A percentile compares a stretch with the other conserved stretches of the same genome.
Evolutionary conservation across 2,329 filamentous ascomycete species (phyloP).

Genomic region (Aspergillus calidoustus): DNA sequence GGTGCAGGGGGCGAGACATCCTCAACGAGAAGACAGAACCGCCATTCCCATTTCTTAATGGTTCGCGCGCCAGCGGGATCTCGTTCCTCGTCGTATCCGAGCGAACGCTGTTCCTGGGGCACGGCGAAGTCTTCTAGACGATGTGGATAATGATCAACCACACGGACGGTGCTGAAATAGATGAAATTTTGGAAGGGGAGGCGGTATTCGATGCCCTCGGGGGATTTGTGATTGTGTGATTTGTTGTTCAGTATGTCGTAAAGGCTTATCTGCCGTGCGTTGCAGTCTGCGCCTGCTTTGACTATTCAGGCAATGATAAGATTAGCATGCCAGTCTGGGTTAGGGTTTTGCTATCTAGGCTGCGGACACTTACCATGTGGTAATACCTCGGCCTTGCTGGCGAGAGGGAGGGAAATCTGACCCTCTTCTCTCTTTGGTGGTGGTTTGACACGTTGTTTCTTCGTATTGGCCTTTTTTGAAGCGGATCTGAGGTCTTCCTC

Average conservation of each 20-base stretch:
- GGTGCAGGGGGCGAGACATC: constrained; percentile 57
- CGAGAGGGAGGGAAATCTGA: constrained; percentile 28
- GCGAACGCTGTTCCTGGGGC: constrained; percentile 51
- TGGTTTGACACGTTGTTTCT: constrained; percentile 36
- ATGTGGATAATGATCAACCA: constrained; percentile 78
- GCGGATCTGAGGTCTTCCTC: constrained; percentile 26
- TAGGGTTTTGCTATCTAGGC: neutral
- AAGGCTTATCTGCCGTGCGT: constrained; percentile 46
- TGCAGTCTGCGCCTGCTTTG: constrained; percentile 48
- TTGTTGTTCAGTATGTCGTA: constrained; percentile 55
- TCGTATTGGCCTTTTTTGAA: constrained; percentile 41
- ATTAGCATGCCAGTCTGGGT: neutral
- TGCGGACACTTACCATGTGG: constrained; percentile 42
- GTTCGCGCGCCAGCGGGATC: constrained; percentile 32
- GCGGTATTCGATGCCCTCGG: constrained; percentile 48
- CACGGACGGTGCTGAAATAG: constrained; percentile 72
- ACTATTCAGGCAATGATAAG: constrained; percentile 45
- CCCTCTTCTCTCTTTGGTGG: constrained; percentile 37
- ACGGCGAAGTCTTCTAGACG: constrained; percentile 72
- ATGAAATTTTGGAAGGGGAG: constrained; percentile 76
- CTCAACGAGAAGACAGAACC: constrained; percentile 78
- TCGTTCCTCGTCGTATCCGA: constrained; percentile 17
- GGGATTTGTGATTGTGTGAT: constrained; percentile 51
- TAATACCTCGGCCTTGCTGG: constrained; percentile 44
- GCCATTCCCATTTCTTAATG: constrained; percentile 73